These are phyloP conservation scores for Fusarium cicatricum DNA, from an alignment of 2,329 filamentous ascomycete genomes.

Conservation along the genomic window DNA sequence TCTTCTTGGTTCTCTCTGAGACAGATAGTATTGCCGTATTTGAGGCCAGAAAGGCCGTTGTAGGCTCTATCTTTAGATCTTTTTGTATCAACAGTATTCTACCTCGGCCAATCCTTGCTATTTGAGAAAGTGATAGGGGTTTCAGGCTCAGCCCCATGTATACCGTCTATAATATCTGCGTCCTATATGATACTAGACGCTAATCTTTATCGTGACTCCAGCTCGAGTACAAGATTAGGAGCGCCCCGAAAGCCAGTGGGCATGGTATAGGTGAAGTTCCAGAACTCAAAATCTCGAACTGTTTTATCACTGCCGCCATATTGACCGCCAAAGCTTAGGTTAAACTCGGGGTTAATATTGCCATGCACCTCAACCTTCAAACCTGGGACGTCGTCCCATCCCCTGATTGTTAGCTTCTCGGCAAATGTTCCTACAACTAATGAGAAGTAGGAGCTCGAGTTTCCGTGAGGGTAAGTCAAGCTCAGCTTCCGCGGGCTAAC, in stretches of 20 bases:
- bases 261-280: constrained; percentile 56
- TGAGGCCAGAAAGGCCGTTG: no score
- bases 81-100: no score
- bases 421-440: constrained; percentile 58
- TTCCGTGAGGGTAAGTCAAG: constrained; percentile 63
- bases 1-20: no score
- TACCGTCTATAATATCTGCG: no score
- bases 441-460: constrained; percentile 57
- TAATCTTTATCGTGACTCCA: constrained; percentile 1
- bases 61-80: no score
- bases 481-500: constrained; percentile 46
- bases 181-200: no score
- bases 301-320: constrained; percentile 45
- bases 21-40: no score
- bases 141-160: no score
- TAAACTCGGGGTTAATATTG: constrained; percentile 51
- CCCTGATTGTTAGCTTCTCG: constrained; percentile 52
- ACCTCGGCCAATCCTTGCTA: no score
- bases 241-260: constrained; percentile 35
- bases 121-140: no score
- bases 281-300: constrained; percentile 54
- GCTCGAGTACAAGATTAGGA: constrained; percentile 7
- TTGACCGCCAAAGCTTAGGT: constrained; percentile 53
- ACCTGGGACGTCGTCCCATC: constrained; percentile 59
- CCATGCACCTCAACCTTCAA: constrained; percentile 55